phyloP scores from a whole-genome alignment of 208 protist species.

The Acanthamoeba healyi region DNA sequence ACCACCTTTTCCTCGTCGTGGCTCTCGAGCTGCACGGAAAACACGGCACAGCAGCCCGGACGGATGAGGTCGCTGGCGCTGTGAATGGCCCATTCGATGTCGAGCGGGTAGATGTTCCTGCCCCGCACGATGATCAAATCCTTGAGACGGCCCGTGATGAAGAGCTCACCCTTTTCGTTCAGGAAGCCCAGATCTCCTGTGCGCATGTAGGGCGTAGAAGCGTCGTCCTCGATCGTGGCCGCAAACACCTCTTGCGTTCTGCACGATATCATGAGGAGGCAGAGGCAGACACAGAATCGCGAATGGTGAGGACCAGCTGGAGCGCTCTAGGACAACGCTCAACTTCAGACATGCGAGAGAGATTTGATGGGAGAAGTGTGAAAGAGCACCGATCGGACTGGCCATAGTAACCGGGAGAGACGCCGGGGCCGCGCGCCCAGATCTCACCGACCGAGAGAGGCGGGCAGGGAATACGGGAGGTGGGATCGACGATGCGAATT shows the following conservation, averaged over 20 bases:
- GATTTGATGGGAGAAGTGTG: background rate
- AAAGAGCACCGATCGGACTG: background rate
- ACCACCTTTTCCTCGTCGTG: slow-evolving; percentile 45
- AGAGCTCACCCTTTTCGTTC: slow-evolving; percentile 59
- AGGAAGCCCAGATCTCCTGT: slow-evolving; percentile 72
- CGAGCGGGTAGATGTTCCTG: slow-evolving; percentile 32
- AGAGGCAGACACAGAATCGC: background rate
- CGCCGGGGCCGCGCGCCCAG: slow-evolving; percentile 41
- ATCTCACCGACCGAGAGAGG: slow-evolving; percentile 49
- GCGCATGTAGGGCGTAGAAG: slow-evolving; percentile 7
- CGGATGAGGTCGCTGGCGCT: slow-evolving; percentile 31
- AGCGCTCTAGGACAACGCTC: too few species aligned
- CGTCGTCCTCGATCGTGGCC: background rate
- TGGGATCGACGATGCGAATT: slow-evolving; percentile 23
- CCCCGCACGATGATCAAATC: slow-evolving; percentile 91
- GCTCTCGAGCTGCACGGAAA: slow-evolving; percentile 7
- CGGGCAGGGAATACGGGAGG: background rate
- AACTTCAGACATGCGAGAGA: background rate
- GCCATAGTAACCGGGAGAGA: slow-evolving; percentile 25
- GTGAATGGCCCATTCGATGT: slow-evolving; percentile 38
- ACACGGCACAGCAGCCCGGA: slow-evolving; percentile 45
- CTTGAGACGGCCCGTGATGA: slow-evolving; percentile 87
- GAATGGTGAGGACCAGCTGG: too few species aligned
- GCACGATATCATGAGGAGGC: background rate
- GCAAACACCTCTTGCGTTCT: slow-evolving; percentile 35